These are phyloP conservation scores for Globisporangium nodosum DNA, from an alignment of 352 stramenopile genomes.

Conservation along the genomic window DNA sequence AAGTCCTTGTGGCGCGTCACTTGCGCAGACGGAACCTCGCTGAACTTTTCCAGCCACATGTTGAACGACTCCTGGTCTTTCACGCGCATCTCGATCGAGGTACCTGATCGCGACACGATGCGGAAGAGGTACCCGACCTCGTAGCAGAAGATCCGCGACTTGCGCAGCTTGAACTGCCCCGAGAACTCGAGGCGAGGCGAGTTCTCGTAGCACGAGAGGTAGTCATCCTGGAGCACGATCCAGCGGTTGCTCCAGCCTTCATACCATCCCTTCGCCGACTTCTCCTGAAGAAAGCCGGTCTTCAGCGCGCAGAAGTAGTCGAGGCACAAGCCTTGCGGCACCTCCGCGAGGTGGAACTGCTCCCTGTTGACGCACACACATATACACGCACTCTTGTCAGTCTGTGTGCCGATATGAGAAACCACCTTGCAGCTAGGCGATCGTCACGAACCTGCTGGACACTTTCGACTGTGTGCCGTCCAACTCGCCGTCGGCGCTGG, in stretches of 20 bases:
- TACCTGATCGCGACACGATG: constrained; percentile 58
- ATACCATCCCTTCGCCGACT: constrained; percentile 72
- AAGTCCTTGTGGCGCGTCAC: constrained; percentile 72
- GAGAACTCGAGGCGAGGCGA: constrained; percentile 71
- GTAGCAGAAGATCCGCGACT: constrained; percentile 64
- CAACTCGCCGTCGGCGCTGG: constrained; percentile 4
- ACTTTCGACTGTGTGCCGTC: background rate
- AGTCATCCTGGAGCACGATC: constrained; percentile 73
- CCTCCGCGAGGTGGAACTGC: constrained; percentile 34
- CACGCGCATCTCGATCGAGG: constrained; percentile 73
- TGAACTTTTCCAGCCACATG: constrained; percentile 61
- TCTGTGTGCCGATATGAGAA: background rate
- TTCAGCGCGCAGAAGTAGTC: constrained; percentile 83
- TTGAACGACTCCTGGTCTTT: constrained; percentile 76
- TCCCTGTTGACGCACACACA: constrained; percentile 4
- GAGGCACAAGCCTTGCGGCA: constrained; percentile 50
- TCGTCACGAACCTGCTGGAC: constrained; percentile 4
- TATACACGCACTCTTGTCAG: background rate
- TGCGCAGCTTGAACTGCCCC: constrained; percentile 60
- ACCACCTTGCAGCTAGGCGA: background rate
- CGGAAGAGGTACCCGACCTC: constrained; percentile 74
- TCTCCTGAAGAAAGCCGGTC: constrained; percentile 64
- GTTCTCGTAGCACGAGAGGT: constrained; percentile 77
- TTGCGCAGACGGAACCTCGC: constrained; percentile 40
- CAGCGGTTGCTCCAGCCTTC: constrained; percentile 79